Evolutionary conservation across 169 alveolate genomes (phyloP).

Genomic region (Plasmodium ovale): DNA sequence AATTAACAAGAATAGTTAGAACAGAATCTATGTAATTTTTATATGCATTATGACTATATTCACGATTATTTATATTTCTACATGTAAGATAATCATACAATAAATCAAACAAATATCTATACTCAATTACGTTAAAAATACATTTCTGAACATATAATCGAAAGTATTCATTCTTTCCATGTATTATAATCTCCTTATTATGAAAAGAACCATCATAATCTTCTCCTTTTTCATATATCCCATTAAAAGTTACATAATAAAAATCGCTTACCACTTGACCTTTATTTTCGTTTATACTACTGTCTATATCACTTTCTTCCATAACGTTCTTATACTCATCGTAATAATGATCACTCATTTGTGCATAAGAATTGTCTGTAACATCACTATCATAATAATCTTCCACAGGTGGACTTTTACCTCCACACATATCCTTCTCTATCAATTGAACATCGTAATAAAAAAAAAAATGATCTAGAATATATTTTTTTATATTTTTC

Average conservation of each 20-base stretch:
- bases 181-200: conserved; percentile 32
- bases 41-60: conserved; percentile 53
- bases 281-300: conserved; percentile 52
- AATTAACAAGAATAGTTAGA: conserved; percentile 6
- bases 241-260: conserved; percentile 32
- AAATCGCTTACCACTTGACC: neutral
- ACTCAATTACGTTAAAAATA: conserved; percentile 50
- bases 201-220: conserved; percentile 13
- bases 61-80: conserved; percentile 18
- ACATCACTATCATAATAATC: conserved; percentile 26
- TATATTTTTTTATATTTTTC: conserved; percentile 51
- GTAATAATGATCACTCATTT: conserved; percentile 50
- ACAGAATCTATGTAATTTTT: conserved; percentile 52
- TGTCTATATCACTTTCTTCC: conserved; percentile 61
- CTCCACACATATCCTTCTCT: conserved; percentile 14
- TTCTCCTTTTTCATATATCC: conserved; percentile 39
- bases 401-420: neutral
- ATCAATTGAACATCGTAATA: conserved; percentile 43
- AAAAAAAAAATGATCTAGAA: conserved; percentile 62
- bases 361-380: conserved; percentile 51
- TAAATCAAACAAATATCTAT: conserved; percentile 51
- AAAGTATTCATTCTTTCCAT: conserved; percentile 66
- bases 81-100: conserved; percentile 45
- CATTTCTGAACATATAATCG: conserved; percentile 65
- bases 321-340: conserved; percentile 26